A percentile compares a stretch with the other conserved stretches of the same genome.
Conservation (phyloP, 1,139 yeast species). For the Blastobotrys elegans region DNA sequence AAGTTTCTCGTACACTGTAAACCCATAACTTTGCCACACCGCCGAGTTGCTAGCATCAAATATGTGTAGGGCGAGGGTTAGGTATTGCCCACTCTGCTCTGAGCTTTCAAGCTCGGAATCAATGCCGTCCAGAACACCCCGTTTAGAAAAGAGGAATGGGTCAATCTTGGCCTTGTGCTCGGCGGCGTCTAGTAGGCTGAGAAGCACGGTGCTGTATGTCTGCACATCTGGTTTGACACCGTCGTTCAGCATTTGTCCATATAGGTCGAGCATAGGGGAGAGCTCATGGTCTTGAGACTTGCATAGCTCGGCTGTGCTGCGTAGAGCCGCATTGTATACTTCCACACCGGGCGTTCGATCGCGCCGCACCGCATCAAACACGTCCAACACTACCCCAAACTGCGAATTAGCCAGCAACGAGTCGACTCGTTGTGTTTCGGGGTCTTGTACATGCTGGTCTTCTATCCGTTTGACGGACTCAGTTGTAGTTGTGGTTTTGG, state of each 20-base stretch:
- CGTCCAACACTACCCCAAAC: constrained; percentile 11
- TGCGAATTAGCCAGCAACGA: constrained; percentile 3
- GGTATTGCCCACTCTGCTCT: constrained; percentile 22
- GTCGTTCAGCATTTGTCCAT: constrained; percentile 29
- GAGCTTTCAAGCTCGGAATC: constrained; percentile 14
- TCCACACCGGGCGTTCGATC: neutral
- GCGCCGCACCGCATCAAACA: constrained; percentile 10
- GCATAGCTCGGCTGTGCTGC: constrained; percentile 13
- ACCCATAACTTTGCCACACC: constrained; percentile 19
- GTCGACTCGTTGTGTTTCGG: neutral
- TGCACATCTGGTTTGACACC: constrained; percentile 27
- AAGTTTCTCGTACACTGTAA: constrained; percentile 19
- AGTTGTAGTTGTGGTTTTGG: neutral
- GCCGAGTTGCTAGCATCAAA: constrained; percentile 29
- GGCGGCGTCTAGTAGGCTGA: constrained; percentile 27
- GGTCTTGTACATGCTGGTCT: neutral
- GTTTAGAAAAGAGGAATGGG: neutral
- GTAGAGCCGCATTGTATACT: constrained; percentile 12
- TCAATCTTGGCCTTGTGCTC: constrained; percentile 6
- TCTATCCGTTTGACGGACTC: neutral
- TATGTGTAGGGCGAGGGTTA: constrained; percentile 28
- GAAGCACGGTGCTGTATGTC: constrained; percentile 32
- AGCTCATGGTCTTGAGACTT: constrained; percentile 16
- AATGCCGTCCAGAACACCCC: constrained; percentile 14
- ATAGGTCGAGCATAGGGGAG: constrained; percentile 28